These are phyloP conservation scores for Fusarium palustre DNA, from an alignment of 2,329 filamentous ascomycete species.

Conservation along the genomic window DNA sequence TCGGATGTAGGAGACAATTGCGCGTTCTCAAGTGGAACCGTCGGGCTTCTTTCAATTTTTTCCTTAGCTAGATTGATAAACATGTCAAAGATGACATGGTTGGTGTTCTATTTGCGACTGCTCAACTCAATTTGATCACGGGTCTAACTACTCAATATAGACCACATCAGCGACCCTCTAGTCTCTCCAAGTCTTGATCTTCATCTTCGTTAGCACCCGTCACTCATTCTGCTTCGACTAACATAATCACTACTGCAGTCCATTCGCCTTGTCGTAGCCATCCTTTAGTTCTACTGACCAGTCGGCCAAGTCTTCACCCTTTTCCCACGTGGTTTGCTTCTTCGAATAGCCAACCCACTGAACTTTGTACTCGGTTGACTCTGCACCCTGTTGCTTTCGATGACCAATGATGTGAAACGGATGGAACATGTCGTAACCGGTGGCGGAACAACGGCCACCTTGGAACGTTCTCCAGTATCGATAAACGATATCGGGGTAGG, in stretches of 20 bases:
- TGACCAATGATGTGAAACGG: rapidly evolving
- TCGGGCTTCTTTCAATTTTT: no score
- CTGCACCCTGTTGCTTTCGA: background rate
- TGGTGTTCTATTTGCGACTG: no score
- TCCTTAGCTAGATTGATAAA: no score
- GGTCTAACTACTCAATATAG: background rate
- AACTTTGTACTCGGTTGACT: background rate
- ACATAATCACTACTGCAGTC: background rate
- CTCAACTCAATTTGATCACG: no score
- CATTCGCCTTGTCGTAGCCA: background rate
- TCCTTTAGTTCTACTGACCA: background rate
- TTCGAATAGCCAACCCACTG: background rate
- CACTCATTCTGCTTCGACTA: background rate
- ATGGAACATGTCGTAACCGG: background rate
- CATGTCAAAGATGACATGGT: no score
- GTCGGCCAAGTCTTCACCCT: rapidly evolving
- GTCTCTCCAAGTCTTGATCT: no score
- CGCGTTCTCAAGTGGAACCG: no score
- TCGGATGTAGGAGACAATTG: background rate
- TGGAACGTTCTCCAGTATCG: background rate
- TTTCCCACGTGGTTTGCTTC: background rate
- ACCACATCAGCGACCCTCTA: no score
- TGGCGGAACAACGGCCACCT: background rate
- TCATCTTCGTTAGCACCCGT: background rate
- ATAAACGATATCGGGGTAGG: rapidly evolving